phyloP scores from a whole-genome alignment of 108 stramenopile species.

The Cyclotella baltica region DNA sequence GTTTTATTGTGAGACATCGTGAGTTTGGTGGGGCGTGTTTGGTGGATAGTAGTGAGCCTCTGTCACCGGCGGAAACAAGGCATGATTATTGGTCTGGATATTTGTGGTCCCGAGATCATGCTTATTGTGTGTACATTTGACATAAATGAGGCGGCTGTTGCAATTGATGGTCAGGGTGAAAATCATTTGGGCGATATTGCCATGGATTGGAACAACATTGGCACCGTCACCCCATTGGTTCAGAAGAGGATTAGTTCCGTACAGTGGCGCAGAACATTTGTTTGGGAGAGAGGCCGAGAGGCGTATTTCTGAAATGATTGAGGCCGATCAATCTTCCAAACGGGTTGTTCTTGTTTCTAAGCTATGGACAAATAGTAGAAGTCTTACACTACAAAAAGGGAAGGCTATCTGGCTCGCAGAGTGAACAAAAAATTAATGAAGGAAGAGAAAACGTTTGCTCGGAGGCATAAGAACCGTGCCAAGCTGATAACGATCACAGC shows the following conservation, averaged over 20 bases:
- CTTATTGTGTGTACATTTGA: slow-evolving; percentile 52
- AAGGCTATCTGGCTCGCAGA: slow-evolving; percentile 42
- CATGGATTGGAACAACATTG: slow-evolving; percentile 59
- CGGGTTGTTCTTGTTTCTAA: slow-evolving; percentile 52
- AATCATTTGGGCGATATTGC: slow-evolving; percentile 36
- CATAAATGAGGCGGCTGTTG: background rate
- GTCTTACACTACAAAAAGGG: slow-evolving; percentile 37
- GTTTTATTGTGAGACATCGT: slow-evolving; percentile 63
- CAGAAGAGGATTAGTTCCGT: slow-evolving; percentile 40
- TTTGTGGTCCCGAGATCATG: slow-evolving; percentile 49
- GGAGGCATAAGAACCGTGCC: slow-evolving; percentile 43
- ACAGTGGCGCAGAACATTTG: slow-evolving; percentile 33
- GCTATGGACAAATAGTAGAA: slow-evolving; percentile 46
- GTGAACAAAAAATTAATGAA: slow-evolving; percentile 51
- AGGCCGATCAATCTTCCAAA: slow-evolving; percentile 61
- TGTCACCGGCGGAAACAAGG: slow-evolving; percentile 76
- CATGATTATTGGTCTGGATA: slow-evolving; percentile 72
- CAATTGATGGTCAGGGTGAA: background rate
- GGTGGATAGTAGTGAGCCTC: slow-evolving; percentile 62
- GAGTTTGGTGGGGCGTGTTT: slow-evolving; percentile 88
- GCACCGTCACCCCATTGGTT: slow-evolving; percentile 25
- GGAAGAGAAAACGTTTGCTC: slow-evolving; percentile 65
- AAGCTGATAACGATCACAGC: slow-evolving; percentile 38
- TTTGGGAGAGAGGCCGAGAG: slow-evolving; percentile 37
- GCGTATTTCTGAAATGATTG: slow-evolving; percentile 40